phyloP scores from a whole-genome alignment of 306 rosid species.

The Corylus heterophylla region DNA sequence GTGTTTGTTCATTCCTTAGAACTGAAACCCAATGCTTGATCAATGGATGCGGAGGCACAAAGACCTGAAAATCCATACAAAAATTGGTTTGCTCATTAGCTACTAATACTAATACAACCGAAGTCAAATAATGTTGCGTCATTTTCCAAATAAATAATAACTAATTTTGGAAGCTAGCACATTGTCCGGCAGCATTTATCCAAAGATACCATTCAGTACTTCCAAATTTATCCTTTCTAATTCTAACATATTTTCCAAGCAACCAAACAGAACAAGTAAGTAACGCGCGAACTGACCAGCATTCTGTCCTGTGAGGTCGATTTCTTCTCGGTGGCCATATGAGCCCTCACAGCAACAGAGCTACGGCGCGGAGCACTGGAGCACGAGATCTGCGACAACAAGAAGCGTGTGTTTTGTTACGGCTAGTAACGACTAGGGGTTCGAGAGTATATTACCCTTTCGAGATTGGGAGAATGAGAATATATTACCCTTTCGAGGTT shows the following conservation, averaged over 20 bases:
- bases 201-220: not conserved
- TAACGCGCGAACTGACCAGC: slow-evolving; percentile 64
- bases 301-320: slow-evolving; percentile 60
- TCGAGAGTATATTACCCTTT: not conserved
- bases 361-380: slow-evolving; percentile 41
- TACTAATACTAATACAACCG: not conserved
- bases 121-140: not conserved
- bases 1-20: slow-evolving; percentile 88
- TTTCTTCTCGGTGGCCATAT: slow-evolving; percentile 67
- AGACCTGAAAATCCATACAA: slow-evolving; percentile 53
- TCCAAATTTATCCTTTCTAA: not conserved
- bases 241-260: not conserved
- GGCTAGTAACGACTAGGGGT: not conserved
- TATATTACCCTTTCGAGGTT: slow-evolving; percentile 24
- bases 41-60: slow-evolving; percentile 89
- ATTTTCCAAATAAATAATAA: not conserved
- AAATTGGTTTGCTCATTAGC: slow-evolving; percentile 3
- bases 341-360: slow-evolving; percentile 39
- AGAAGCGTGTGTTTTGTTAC: not conserved
- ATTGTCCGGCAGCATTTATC: not conserved
- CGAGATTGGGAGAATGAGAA: not conserved
- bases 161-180: not conserved
- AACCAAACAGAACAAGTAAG: slow-evolving; percentile 12
- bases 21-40: slow-evolving; percentile 98
- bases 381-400: slow-evolving; percentile 44